These are phyloP conservation scores for Phytophthora nicotianae DNA, from an alignment of 352 stramenopile species.

Conservation along the genomic window DNA sequence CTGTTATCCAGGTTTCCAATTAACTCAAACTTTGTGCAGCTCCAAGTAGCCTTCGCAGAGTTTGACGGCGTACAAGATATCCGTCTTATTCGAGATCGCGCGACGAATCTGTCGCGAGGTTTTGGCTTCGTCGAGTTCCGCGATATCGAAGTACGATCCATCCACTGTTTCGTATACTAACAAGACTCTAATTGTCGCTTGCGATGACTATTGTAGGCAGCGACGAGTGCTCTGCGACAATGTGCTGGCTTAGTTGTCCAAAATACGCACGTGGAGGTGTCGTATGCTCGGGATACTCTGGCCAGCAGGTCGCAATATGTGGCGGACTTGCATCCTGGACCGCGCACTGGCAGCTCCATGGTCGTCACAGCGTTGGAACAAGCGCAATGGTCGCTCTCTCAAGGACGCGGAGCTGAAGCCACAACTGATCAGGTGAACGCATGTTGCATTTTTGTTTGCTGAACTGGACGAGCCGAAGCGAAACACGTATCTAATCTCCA, in stretches of 20 bases:
- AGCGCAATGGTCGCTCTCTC: conserved; percentile 82
- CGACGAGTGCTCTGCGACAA: conserved; percentile 39
- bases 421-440: conserved; percentile 51
- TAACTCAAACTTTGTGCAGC: conserved; percentile 45
- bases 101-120: conserved; percentile 64
- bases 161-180: conserved; percentile 1
- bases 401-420: conserved; percentile 46
- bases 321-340: conserved; percentile 9
- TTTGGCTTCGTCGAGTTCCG: conserved; percentile 86
- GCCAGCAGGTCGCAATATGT: conserved; percentile 25
- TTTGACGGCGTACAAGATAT: conserved; percentile 74
- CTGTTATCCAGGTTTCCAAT: too few species aligned
- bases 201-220: conserved; percentile 25
- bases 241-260: conserved; percentile 43
- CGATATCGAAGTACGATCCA: conserved; percentile 55
- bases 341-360: conserved; percentile 46
- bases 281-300: conserved; percentile 60
- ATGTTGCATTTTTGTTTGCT: conserved; percentile 43
- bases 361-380: conserved; percentile 71
- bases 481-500: conserved; percentile 41
- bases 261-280: conserved; percentile 51
- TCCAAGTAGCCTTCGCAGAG: conserved; percentile 74
- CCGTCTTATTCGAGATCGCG: conserved; percentile 73
- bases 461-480: conserved; percentile 24
- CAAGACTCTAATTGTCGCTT: neutral